Percentiles rank a stretch among this genome's conserved stretches.
These are phyloP conservation scores for Lunularia cruciata DNA, from an alignment of 225 moss, liverwort and hornwort species.

Conservation along the genomic window DNA sequence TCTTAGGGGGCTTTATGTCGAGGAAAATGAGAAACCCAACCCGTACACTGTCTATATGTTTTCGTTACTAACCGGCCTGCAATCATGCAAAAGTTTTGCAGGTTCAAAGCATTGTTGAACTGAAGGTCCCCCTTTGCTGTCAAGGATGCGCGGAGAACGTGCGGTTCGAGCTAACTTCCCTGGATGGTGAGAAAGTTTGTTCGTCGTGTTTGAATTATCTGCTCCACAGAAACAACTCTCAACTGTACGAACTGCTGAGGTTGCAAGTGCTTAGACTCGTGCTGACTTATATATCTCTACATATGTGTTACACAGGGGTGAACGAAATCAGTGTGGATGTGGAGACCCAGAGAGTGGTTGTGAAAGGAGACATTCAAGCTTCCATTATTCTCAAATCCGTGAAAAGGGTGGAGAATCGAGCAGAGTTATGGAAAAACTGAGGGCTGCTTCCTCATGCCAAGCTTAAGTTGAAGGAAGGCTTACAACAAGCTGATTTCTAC, in stretches of 20 bases:
- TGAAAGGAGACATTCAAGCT: constrained; percentile 18
- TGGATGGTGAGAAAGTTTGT: constrained; percentile 16
- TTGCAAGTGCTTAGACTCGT: background rate
- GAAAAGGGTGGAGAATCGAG: constrained; percentile 28
- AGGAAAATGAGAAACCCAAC: too few species aligned
- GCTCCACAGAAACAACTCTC: background rate
- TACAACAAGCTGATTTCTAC: too few species aligned
- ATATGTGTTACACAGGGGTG: constrained; percentile 9
- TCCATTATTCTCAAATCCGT: constrained; percentile 21
- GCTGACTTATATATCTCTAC: background rate
- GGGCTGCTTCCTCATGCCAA: too few species aligned
- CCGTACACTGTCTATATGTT: too few species aligned
- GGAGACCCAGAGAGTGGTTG: constrained; percentile 30
- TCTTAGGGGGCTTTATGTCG: too few species aligned
- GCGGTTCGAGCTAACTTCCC: constrained; percentile 22
- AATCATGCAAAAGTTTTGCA: too few species aligned
- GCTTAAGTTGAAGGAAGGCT: too few species aligned
- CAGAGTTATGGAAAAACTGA: constrained; percentile 29
- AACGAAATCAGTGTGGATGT: constrained; percentile 29
- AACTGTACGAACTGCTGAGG: background rate
- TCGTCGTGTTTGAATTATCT: background rate
- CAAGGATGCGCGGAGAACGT: constrained; percentile 26
- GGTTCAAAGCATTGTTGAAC: constrained; percentile 2
- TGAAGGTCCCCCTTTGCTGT: constrained; percentile 21
- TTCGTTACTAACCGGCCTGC: too few species aligned